Evolutionary conservation across 257 asterid genomes (phyloP).

Genomic region (Solanum raphanifolium): DNA sequence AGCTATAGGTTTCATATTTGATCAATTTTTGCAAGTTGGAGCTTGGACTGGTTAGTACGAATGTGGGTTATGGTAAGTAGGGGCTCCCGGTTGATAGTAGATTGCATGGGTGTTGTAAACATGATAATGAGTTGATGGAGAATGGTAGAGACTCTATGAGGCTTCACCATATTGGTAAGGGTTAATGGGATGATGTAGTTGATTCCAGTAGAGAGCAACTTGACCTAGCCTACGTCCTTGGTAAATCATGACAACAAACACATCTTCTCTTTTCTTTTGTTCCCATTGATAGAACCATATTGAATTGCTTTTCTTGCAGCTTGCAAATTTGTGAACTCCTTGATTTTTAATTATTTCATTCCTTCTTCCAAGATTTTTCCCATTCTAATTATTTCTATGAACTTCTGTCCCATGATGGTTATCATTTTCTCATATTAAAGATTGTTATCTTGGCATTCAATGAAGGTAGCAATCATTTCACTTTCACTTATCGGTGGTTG

Average conservation of each 20-base stretch:
- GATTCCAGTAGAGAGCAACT: neutral
- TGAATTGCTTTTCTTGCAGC: neutral
- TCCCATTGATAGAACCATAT: neutral
- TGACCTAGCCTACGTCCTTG: neutral
- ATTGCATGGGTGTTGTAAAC: neutral
- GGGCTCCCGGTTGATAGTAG: neutral
- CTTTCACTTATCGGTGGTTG: neutral
- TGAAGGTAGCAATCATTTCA: neutral
- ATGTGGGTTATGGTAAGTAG: neutral
- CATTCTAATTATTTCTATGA: too few species aligned
- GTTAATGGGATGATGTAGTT: neutral
- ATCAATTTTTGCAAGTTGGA: neutral
- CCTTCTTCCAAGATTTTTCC: neutral
- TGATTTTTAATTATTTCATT: too few species aligned
- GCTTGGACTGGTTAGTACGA: neutral
- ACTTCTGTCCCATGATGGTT: neutral
- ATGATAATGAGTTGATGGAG: neutral
- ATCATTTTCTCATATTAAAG: neutral
- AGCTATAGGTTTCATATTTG: neutral
- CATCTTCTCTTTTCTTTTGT: neutral
- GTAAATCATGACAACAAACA: too few species aligned
- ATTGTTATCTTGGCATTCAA: neutral
- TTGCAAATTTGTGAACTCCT: neutral
- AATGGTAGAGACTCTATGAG: neutral
- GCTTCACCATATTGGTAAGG: too few species aligned